Evolutionary conservation across 345 rosid species (phyloP).

Genomic region (Aquilaria sinensis): DNA sequence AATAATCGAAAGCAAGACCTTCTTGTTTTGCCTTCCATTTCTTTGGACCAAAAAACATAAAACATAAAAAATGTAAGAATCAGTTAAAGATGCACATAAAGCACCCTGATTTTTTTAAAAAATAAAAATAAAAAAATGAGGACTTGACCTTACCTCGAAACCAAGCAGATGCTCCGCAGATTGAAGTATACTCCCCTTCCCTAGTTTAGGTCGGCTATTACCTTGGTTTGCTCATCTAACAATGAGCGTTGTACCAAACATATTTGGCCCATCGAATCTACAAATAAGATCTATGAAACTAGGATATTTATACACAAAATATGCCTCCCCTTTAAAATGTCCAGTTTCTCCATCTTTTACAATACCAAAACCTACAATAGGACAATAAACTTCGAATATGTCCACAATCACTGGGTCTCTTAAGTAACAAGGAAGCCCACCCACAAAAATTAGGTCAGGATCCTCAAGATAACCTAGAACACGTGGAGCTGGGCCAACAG

Average conservation of each 20-base stretch:
- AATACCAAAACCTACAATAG: slow-evolving; percentile 80
- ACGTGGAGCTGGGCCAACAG: slow-evolving; percentile 89
- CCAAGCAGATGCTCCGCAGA: slow-evolving; percentile 97
- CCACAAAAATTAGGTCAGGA: slow-evolving; percentile 90
- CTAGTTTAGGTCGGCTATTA: slow-evolving; percentile 75
- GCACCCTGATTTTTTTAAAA: too few species aligned
- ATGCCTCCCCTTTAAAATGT: slow-evolving; percentile 88
- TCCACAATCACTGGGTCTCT: slow-evolving; percentile 87
- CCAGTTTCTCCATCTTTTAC: slow-evolving; percentile 95
- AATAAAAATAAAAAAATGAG: background rate
- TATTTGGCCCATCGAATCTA: slow-evolving; percentile 82
- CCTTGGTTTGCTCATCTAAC: slow-evolving; percentile 96
- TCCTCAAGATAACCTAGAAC: slow-evolving; percentile 91
- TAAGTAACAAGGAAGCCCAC: slow-evolving; percentile 90
- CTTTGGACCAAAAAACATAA: slow-evolving; percentile 27
- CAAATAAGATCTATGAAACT: slow-evolving; percentile 86
- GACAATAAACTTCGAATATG: slow-evolving; percentile 82
- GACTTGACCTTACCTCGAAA: slow-evolving; percentile 46
- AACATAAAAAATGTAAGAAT: background rate
- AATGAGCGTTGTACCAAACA: slow-evolving; percentile 92
- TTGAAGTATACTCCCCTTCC: slow-evolving; percentile 70
- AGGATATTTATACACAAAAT: slow-evolving; percentile 82
- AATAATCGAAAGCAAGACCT: slow-evolving; percentile 14
- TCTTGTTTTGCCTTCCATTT: slow-evolving; percentile 66
- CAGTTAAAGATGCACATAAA: too few species aligned